phyloP scores from a whole-genome alignment of 192 early-diverging fungal species.

The Dissophora globulifera region DNA sequence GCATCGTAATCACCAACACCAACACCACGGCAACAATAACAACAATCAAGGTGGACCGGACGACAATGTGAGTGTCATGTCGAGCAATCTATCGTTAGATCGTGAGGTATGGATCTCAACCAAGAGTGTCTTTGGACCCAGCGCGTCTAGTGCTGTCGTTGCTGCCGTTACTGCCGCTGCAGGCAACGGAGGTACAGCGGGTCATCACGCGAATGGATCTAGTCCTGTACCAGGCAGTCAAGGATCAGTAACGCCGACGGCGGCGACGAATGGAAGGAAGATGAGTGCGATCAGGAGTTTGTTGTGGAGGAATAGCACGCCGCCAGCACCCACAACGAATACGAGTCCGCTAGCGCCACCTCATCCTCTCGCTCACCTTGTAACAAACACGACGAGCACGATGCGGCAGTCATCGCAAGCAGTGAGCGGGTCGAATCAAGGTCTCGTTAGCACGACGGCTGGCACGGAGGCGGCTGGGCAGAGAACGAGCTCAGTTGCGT shows the following conservation, averaged over 20 bases:
- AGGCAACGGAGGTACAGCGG: too few relatives aligned
- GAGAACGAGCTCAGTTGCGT: neutral
- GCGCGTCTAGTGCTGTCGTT: neutral
- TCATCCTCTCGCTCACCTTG: too few relatives aligned
- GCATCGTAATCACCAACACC: neutral
- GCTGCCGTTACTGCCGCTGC: neutral
- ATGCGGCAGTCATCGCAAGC: slow-evolving; percentile 26
- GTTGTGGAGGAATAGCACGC: slow-evolving; percentile 39
- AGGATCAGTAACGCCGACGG: slow-evolving; percentile 4
- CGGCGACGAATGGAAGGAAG: slow-evolving; percentile 12
- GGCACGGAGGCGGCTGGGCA: slow-evolving; percentile 1
- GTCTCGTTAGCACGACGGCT: slow-evolving; percentile 1
- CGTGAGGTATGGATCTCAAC: slow-evolving; percentile 44
- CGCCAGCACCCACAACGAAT: neutral
- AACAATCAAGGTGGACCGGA: too few relatives aligned
- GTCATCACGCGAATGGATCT: too few relatives aligned
- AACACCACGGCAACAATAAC: neutral
- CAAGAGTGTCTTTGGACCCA: slow-evolving; percentile 7
- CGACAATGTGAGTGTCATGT: slow-evolving; percentile 46
- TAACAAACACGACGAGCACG: too few relatives aligned
- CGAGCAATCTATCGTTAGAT: slow-evolving; percentile 45
- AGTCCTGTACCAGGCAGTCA: too few relatives aligned
- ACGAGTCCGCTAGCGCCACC: neutral
- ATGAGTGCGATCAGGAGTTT: slow-evolving; percentile 29
- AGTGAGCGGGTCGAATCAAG: slow-evolving; percentile 25